Conservation (phyloP, 164 flowering plant genomes). For the Amborella trichopoda region DNA sequence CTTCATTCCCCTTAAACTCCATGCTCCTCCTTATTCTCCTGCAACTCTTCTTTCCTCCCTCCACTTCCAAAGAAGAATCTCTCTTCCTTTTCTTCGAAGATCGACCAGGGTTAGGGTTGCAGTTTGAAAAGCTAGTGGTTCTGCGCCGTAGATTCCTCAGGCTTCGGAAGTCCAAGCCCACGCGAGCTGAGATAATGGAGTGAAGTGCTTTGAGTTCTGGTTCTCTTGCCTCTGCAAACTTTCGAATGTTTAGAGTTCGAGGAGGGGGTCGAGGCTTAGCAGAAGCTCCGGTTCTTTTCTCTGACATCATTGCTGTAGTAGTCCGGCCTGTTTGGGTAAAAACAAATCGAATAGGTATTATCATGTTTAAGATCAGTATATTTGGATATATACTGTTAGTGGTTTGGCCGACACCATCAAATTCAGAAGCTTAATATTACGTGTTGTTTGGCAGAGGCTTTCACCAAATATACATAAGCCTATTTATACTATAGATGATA, state of each 20-base stretch:
- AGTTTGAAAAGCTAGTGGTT: constrained; percentile 48
- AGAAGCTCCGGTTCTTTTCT: too few species aligned
- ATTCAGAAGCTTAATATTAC: too few species aligned
- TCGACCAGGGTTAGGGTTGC: constrained; percentile 9
- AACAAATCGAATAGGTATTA: too few species aligned
- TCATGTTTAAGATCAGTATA: too few species aligned
- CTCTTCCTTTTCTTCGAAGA: constrained; percentile 17
- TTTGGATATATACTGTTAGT: too few species aligned
- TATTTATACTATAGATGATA: too few species aligned
- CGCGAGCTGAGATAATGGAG: constrained; percentile 32
- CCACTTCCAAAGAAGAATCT: constrained; percentile 4
- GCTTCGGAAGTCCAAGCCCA: constrained; percentile 43
- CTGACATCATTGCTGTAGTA: too few species aligned
- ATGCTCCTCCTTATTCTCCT: constrained; percentile 28
- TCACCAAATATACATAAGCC: too few species aligned
- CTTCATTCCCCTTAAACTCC: constrained; percentile 44
- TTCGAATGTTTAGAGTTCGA: constrained; percentile 39
- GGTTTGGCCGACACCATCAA: too few species aligned
- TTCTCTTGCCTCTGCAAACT: constrained; percentile 58
- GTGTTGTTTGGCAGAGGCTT: too few species aligned
- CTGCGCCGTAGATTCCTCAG: constrained; percentile 61
- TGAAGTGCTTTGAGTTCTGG: constrained; percentile 61
- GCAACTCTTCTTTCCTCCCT: not conserved
- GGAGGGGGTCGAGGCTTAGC: constrained; percentile 32
- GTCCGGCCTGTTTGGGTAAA: too few species aligned